Percentiles rank a stretch among this genome's conserved stretches.
These are phyloP conservation scores for Paraleonurus japonicus DNA, from an alignment of 257 asterid species.

Conservation along the genomic window DNA sequence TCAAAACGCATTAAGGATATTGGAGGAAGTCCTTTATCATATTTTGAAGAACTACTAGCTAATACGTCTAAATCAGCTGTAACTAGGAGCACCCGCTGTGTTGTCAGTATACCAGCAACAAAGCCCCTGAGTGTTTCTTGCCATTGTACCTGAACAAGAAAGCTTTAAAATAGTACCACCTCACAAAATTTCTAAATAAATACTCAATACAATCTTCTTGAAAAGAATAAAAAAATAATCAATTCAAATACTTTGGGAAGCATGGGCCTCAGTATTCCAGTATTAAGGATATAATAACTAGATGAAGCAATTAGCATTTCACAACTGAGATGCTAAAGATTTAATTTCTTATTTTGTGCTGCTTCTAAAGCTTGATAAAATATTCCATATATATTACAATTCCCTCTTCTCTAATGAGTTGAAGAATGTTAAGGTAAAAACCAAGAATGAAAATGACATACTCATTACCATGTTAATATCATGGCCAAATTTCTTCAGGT, in stretches of 20 bases:
- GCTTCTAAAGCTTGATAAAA: not conserved
- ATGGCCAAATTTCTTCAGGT: conserved; percentile 14
- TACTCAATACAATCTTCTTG: not conserved
- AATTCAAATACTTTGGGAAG: not conserved
- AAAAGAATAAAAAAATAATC: not conserved
- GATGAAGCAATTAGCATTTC: not conserved
- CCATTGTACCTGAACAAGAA: conserved; percentile 80
- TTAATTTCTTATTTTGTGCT: conserved; percentile 3
- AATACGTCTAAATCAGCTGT: conserved; percentile 85
- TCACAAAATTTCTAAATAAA: not conserved
- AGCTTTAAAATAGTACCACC: conserved; percentile 26
- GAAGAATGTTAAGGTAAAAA: conserved; percentile 7
- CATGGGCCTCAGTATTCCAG: not conserved
- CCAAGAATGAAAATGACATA: not conserved
- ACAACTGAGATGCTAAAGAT: not conserved
- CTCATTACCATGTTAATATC: not conserved
- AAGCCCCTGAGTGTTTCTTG: conserved; percentile 98
- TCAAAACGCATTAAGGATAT: conserved; percentile 64
- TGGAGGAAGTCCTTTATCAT: conserved; percentile 96
- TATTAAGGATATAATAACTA: not conserved
- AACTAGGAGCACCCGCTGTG: conserved; percentile 81
- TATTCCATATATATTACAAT: not conserved
- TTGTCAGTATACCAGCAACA: conserved; percentile 93
- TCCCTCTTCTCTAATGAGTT: conserved; percentile 10
- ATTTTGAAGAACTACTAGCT: conserved; percentile 80